A percentile compares a stretch with the other conserved stretches of the same genome.
These are phyloP conservation scores for Grifola frondosa DNA, from an alignment of 1,284 basidiomycete genomes.

Conservation along the genomic window DNA sequence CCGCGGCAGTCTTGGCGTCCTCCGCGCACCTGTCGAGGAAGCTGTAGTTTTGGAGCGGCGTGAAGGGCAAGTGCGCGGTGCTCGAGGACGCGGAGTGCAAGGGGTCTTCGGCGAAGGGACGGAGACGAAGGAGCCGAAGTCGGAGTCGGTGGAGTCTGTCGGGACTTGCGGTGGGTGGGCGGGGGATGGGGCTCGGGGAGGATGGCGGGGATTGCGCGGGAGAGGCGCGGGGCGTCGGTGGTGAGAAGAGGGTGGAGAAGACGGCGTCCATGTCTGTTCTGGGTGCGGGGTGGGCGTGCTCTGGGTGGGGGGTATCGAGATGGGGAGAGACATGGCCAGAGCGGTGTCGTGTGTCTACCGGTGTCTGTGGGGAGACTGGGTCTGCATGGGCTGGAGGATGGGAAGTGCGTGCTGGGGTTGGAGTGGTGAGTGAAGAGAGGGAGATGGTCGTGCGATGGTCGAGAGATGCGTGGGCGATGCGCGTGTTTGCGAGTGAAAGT, in stretches of 20 bases:
- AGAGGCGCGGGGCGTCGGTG: constrained; percentile 42
- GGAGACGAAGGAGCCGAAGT: too few species aligned
- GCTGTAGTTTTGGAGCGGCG: constrained; percentile 30
- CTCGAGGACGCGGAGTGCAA: constrained; percentile 32
- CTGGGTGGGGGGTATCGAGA: too few species aligned
- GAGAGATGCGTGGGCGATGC: too few species aligned
- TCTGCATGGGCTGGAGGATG: too few species aligned
- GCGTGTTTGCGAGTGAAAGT: too few species aligned
- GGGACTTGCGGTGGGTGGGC: constrained; percentile 13
- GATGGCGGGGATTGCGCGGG: constrained; percentile 25
- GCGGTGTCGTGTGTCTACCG: too few species aligned
- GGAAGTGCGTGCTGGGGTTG: too few species aligned
- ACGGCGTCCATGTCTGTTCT: constrained; percentile 41
- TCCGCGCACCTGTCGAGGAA: constrained; percentile 63
- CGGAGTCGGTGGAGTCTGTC: constrained; percentile 33
- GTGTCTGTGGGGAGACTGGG: too few species aligned
- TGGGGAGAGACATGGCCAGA: too few species aligned
- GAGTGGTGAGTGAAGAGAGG: too few species aligned
- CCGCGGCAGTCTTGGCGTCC: constrained; percentile 51
- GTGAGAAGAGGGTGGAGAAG: constrained; percentile 45
- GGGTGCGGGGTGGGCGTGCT: too few species aligned
- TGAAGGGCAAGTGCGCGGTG: constrained; percentile 18
- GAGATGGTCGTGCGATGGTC: too few species aligned
- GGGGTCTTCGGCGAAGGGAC: constrained; percentile 66
- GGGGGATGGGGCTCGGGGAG: background rate